These are phyloP conservation scores for Acacia concinna DNA, from an alignment of 331 rosid genomes.

Conservation along the genomic window DNA sequence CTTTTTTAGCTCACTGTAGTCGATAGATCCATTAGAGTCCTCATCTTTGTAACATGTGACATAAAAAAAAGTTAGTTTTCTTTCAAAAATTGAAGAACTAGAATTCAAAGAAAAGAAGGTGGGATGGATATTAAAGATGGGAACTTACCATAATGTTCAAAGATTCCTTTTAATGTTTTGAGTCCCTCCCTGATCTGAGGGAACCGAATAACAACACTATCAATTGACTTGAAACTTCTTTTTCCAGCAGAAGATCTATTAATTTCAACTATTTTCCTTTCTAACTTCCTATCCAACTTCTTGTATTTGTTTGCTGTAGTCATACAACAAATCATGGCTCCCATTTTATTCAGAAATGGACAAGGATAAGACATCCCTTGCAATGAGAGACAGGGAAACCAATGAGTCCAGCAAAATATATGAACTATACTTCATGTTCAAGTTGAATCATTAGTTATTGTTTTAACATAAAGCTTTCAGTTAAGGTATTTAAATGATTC, in stretches of 20 bases:
- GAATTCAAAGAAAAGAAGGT: neutral
- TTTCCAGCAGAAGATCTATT: conserved; percentile 49
- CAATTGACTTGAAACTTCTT: conserved; percentile 61
- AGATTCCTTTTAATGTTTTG: conserved; percentile 59
- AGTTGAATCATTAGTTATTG: neutral
- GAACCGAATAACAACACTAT: conserved; percentile 71
- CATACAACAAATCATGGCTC: conserved; percentile 52
- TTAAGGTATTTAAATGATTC: neutral
- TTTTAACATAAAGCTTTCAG: neutral
- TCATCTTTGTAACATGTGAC: conserved; percentile 55
- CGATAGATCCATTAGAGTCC: conserved; percentile 81
- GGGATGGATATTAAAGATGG: neutral
- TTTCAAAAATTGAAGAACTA: neutral
- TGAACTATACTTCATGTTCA: conserved; percentile 17
- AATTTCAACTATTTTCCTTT: conserved; percentile 59
- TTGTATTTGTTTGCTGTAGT: conserved; percentile 43
- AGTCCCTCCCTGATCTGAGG: conserved; percentile 71
- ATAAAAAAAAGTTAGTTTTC: conserved; percentile 19
- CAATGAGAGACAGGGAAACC: conserved; percentile 34
- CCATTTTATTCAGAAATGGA: conserved; percentile 48
- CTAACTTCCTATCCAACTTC: conserved; percentile 73
- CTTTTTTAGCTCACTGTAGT: conserved; percentile 58
- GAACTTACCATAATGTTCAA: conserved; percentile 79
- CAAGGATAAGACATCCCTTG: conserved; percentile 43
- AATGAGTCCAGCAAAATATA: conserved; percentile 26